Conservation (phyloP, 2,329 filamentous ascomycete species). For the Aureobasidium sp. region DNA sequence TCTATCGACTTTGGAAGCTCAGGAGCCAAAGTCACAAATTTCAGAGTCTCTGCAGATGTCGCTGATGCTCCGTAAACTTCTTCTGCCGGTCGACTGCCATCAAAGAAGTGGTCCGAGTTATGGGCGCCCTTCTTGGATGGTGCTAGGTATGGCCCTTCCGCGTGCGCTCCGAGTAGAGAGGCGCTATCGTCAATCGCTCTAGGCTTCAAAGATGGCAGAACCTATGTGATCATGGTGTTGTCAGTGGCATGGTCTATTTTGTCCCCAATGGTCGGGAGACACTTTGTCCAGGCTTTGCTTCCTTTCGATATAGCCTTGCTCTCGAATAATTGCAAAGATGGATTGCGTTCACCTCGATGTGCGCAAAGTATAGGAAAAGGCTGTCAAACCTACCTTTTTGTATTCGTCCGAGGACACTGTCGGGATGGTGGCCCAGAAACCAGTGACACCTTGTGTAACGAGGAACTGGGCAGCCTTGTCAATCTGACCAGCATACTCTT, state of each 20-base stretch:
- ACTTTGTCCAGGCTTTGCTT: not conserved
- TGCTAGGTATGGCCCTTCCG: constrained; percentile 49
- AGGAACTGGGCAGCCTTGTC: constrained; percentile 40
- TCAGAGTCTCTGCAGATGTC: constrained; percentile 33
- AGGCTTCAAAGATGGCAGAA: constrained; percentile 40
- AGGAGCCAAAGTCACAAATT: constrained; percentile 45
- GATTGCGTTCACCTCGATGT: too few species aligned
- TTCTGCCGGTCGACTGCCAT: constrained; percentile 22
- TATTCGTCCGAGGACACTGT: constrained; percentile 41
- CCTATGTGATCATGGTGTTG: constrained; percentile 18
- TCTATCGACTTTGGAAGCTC: constrained; percentile 36
- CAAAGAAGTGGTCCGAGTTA: constrained; percentile 36
- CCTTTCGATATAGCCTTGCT: too few species aligned
- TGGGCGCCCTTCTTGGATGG: constrained; percentile 47
- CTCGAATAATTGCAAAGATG: too few species aligned
- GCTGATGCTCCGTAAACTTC: constrained; percentile 39
- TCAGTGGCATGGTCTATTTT: constrained; percentile 15
- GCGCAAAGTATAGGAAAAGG: not conserved
- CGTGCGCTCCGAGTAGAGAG: constrained; percentile 46
- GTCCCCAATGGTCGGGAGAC: not conserved
- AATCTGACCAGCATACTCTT: constrained; percentile 35
- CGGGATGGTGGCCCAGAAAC: constrained; percentile 46
- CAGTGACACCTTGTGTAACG: constrained; percentile 43
- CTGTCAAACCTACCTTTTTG: constrained; percentile 27
- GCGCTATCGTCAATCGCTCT: constrained; percentile 34